Evolutionary conservation across 805 yeast species (phyloP), one percentile per base, ranked within the genome.

Genomic region (Lipomyces sp.): DNA sequence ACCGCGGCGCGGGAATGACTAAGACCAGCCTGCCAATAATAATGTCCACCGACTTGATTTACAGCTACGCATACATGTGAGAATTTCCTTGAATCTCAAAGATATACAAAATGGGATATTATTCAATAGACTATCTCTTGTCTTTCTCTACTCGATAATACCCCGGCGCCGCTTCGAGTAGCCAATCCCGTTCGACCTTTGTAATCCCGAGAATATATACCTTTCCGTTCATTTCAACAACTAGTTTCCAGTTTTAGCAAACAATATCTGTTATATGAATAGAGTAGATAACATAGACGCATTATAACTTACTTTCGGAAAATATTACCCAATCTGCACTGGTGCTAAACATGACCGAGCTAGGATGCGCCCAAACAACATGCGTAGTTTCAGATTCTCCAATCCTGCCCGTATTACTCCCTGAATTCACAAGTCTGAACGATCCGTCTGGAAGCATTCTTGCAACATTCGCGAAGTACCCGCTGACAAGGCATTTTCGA

Each of bases 171-270:
- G 36, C 37, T 21, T 57, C 57, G 11, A 49, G 38, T 14, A 57
- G 42, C 61, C 61, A 57, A 21, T 51, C 57, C 16, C 60, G 43
- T 21, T 59, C 62, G 19, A 58, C 41, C 47, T 35, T 45, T 14
- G 61, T 44, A 6, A 59, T 23, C 13, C 53, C 63, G n/a, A 37
- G 29, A 7, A 59, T 54, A 37, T 47, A 59, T 14, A 40, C 50
- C 26, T 57, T 57, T 8, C 33, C 56, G n/a, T 50, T 53, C 43
- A 52, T 35, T 32, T 57, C 45, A 22, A 53, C 37, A 23, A 54
- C 53, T 49, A 47, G 23, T 8, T 5, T 10, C 3, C n/a, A n/a
- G n/a, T n/a, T n/a, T n/a, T n/a, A n/a, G n/a, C n/a, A n/a, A n/a
- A n/a, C n/a, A n/a, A n/a, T n/a, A n/a, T n/a, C n/a, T n/a, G n/a